Evolutionary conservation across 805 yeast genomes (phyloP), one percentile per base, ranked within the genome.

Genomic region (Starmerella apis): DNA sequence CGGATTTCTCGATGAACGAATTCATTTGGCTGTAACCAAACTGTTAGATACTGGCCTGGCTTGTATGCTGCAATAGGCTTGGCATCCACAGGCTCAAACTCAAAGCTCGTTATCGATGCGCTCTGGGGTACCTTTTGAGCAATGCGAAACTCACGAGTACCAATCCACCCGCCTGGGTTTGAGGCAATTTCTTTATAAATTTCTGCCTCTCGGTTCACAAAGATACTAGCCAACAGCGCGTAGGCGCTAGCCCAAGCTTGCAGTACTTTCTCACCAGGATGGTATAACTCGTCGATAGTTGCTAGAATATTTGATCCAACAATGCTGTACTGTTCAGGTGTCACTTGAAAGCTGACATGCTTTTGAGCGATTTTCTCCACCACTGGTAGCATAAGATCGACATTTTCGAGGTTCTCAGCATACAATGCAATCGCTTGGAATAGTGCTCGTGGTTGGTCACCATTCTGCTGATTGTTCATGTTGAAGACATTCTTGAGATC

Each of bases 171-270:
- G 1, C 65, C 71, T n/a, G 63, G 59, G 28, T 63, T 57, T 11
- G 55, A 46, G 45, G 54, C 60, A 38, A 65, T 66, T 14, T 60
- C 55, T 22, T 62, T 54, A 60, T 81, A 81, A 56, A 71, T 61
- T 4, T 64, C 65, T 46, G 64, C 64, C 64, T 81, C 88, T 19
- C 75, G 72, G 35, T 68, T 63, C 55, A 82, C 81, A 55, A 81
- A 68, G 9, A 78, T 63, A 49, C 77, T 72, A 5, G 87, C 87
- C 53, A 81, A 69, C 50, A 73, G 76, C 32, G 73, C 74, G 62
- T 82, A 81, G 4, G 88, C 87, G 37, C 68, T 72, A 22, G 71
- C 68, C 85, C 86, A 82, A 10, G 86, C 85, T 23, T 67, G 71
- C 41, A 79, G 56, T 48, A 82, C 75, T 37, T 71, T 84, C n/a